Evolutionary conservation across 352 stramenopile genomes (phyloP).

Genomic region (Hyaloperonospora brassicae): DNA sequence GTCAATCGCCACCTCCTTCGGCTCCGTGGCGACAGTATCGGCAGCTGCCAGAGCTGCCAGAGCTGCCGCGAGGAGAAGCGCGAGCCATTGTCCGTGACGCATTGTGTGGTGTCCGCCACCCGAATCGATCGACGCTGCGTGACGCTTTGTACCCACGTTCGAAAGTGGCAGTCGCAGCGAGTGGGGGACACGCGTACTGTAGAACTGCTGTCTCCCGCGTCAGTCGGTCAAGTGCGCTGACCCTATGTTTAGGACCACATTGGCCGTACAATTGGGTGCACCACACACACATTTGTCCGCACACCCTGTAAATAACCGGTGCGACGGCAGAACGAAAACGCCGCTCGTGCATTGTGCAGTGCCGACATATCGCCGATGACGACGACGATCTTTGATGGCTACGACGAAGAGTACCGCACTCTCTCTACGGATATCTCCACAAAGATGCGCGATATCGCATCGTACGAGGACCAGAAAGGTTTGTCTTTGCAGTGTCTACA

Average conservation of each 20-base stretch:
- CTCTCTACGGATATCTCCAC: conserved; percentile 82
- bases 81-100: conserved; percentile 29
- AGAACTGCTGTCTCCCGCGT: too few relatives aligned
- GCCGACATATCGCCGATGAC: conserved; percentile 19
- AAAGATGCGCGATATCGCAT: conserved; percentile 83
- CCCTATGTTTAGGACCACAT: too few relatives aligned
- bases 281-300: too few relatives aligned
- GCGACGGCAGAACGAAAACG: too few relatives aligned
- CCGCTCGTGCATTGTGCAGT: too few relatives aligned
- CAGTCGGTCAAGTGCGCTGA: too few relatives aligned
- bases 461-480: conserved; percentile 81
- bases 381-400: conserved; percentile 86
- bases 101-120: conserved; percentile 19
- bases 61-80: conserved; percentile 41
- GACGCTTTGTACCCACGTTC: not conserved
- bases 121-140: not conserved
- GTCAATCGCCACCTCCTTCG: conserved; percentile 27
- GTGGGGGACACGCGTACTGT: conserved; percentile 9
- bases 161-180: conserved; percentile 3
- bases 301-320: too few relatives aligned
- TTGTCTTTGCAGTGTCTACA: not conserved
- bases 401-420: conserved; percentile 83
- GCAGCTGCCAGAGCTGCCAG: conserved; percentile 36
- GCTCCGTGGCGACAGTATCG: conserved; percentile 15
- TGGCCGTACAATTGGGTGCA: too few relatives aligned